Evolutionary conservation across 176 grass and related monocot genomes (phyloP).

Genomic region (Oryza nivara): DNA sequence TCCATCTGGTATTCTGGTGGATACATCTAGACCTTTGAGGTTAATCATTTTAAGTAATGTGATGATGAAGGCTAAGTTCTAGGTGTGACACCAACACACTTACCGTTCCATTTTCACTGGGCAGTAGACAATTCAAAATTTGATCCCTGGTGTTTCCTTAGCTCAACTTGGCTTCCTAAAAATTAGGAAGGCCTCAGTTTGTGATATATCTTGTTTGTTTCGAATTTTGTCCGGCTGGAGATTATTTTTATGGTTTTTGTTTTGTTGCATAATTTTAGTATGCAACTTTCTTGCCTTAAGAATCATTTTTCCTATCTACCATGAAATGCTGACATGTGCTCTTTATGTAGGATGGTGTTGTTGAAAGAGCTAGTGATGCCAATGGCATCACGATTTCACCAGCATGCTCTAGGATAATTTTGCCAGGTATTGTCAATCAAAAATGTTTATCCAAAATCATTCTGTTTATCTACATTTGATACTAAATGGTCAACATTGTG

Average conservation of each 20-base stretch:
- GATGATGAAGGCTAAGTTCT: neutral
- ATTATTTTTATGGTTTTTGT: neutral
- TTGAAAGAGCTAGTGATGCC: conserved; percentile 29
- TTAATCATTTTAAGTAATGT: neutral
- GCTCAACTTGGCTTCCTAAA: conserved; percentile 2
- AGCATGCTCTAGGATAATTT: conserved; percentile 41
- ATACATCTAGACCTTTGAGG: neutral
- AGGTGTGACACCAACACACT: conserved; percentile 28
- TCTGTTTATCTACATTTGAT: conserved; percentile 24
- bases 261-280: conserved; percentile 15
- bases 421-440: conserved; percentile 50
- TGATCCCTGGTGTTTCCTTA: conserved; percentile 14
- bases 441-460: conserved; percentile 35
- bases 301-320: conserved; percentile 1
- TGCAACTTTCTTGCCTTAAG: neutral
- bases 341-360: conserved; percentile 33
- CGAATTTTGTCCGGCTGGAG: neutral
- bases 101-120: conserved; percentile 7
- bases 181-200: neutral
- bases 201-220: conserved; percentile 20
- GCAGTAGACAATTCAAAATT: neutral
- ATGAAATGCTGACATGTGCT: conserved; percentile 29
- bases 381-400: conserved; percentile 55
- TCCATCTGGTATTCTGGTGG: neutral
- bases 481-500: conserved; percentile 38